Evolutionary conservation across 2,329 filamentous ascomycete genomes (phyloP).

Genomic region (Aspergillus felis): DNA sequence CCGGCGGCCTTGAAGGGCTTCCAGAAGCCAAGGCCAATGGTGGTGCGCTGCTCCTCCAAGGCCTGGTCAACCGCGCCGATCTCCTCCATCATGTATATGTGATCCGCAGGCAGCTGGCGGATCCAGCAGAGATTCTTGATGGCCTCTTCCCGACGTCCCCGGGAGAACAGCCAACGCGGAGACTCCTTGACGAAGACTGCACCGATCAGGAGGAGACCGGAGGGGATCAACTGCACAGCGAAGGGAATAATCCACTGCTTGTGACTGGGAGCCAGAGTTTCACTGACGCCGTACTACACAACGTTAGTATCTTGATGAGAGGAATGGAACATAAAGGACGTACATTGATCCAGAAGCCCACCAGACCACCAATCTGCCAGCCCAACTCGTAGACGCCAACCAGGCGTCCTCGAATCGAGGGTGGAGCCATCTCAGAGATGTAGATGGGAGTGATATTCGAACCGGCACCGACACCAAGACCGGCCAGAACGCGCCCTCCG

Average conservation of each 20-base stretch:
- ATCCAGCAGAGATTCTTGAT: constrained; percentile 50
- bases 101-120: constrained; percentile 37
- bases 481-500: constrained; percentile 55
- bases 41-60: constrained; percentile 59
- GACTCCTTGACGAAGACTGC: constrained; percentile 61
- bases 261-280: constrained; percentile 30
- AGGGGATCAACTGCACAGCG: constrained; percentile 39
- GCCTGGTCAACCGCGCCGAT: constrained; percentile 67
- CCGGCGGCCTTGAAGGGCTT: constrained; percentile 61
- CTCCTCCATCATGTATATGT: constrained; percentile 69
- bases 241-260: constrained; percentile 43
- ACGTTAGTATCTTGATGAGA: constrained; percentile 3
- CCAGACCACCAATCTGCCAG: constrained; percentile 51
- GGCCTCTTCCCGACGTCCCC: constrained; percentile 65
- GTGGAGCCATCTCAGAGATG: constrained; percentile 56
- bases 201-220: constrained; percentile 47
- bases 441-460: constrained; percentile 59
- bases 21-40: constrained; percentile 70
- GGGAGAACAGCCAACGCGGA: constrained; percentile 66
- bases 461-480: constrained; percentile 54
- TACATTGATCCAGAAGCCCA: constrained; percentile 51
- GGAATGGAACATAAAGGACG: constrained; percentile 17
- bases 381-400: constrained; percentile 56
- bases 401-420: constrained; percentile 56
- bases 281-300: constrained; percentile 50